Evolutionary conservation across 768 basidiomycete genomes (phyloP), one percentile per base, ranked within the genome.

Genomic region (Pisolithus orientalis): DNA sequence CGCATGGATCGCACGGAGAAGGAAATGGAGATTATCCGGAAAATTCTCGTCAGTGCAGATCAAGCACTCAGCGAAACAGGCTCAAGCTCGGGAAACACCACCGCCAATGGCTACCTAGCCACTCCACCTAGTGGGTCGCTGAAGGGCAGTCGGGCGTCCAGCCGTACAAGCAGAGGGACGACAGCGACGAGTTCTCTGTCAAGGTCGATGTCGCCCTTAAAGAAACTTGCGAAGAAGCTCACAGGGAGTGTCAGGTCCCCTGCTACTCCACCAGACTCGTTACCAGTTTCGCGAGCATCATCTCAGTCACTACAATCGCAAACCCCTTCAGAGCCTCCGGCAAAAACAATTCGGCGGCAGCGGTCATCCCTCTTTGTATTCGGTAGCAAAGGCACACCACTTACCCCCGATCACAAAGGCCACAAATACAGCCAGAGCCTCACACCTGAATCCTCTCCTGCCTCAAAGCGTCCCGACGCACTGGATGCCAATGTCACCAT

Each of bases 1-100:
- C 81, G 90, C 47, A 92, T 96, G 59, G 62, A 78, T 21, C 75
- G 88, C 52, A 90, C 90, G 10, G 91, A 94, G 59, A 70, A 74
- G 27, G 91, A 94, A 56, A 89, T 96, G 88, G 84, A 86, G 55
- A 73, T 65, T 51, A 80, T 82, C 3, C 83, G 84, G 51, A 82
- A 77, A 54, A 68, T 83, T 34, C 72, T 90, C 32, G 58, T 78
- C 34, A 72, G 68, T 39, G 60, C 55, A 39, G 80, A 78, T 39
- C 77, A 80, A 27, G 70, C 77, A 28, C 76, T 75, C 14, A 87
- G 84, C 59, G 90, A 92, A 59, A 75, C 72, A 38, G 83, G 80
- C 11, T 90, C 90, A n/a, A 82, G 77, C 54, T 75, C 74, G 24
- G 87, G 87, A 39, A 68, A 51, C 61, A 76, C 75, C 61, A 76